phyloP scores from a whole-genome alignment of 495 filamentous ascomycete species.

The Penicillium chermesinum region DNA sequence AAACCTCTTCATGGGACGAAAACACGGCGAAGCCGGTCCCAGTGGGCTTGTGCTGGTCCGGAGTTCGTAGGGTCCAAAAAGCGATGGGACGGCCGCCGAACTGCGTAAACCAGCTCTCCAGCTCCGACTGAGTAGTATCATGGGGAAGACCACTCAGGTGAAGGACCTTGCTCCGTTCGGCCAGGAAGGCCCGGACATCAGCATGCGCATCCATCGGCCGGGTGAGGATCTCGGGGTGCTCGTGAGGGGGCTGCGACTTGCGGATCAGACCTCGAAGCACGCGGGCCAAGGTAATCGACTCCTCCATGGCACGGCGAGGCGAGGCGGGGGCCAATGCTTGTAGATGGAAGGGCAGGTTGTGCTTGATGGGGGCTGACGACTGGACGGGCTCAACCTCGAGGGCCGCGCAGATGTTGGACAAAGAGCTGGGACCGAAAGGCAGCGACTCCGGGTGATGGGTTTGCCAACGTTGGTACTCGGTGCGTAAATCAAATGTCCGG shows the following conservation, averaged over 20 bases:
- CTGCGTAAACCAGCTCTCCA: constrained; percentile 99
- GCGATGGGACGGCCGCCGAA: constrained; percentile 98
- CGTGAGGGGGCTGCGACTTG: constrained; percentile 90
- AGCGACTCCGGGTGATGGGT: constrained; percentile 95
- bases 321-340: constrained; percentile 95
- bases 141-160: constrained; percentile 96
- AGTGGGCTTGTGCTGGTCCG: constrained; percentile 97
- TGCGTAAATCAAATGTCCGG: constrained; percentile 90
- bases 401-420: constrained; percentile 95
- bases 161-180: constrained; percentile 93
- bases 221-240: constrained; percentile 88
- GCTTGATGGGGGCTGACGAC: constrained; percentile 95
- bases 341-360: constrained; percentile 95
- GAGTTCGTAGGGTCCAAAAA: constrained; percentile 96
- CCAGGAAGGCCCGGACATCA: constrained; percentile 93
- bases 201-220: constrained; percentile 95
- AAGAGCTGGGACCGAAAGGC: constrained; percentile 89
- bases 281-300: constrained; percentile 87
- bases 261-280: constrained; percentile 87
- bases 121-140: constrained; percentile 95
- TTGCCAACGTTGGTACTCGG: constrained; percentile 98
- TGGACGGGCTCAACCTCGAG: constrained; percentile 96
- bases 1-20: constrained; percentile 97
- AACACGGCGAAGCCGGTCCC: constrained; percentile 97
- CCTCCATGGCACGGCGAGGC: constrained; percentile 96